Base-by-base conservation (phyloP, 805 yeast species). In the Maudiozyma barnettii region DNA sequence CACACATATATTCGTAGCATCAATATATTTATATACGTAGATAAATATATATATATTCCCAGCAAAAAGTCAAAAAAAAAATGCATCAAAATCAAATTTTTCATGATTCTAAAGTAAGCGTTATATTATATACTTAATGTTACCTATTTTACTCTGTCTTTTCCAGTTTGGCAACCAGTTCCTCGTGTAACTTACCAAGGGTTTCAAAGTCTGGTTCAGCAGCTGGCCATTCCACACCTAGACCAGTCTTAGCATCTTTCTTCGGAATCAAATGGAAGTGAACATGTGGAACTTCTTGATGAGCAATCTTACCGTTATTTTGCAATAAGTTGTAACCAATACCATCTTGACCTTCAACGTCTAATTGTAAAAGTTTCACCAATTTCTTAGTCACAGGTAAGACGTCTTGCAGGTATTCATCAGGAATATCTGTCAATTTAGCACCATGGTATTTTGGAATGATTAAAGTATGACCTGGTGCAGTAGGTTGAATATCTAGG, bases 251-350 rank as follows among this genome's bases (percentile, higher is more conserved):
- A 1, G 66, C 70, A 57, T 81, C 82, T 49, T 75, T 76, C 76
- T 91, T 91, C 44, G 99, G 99, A 63, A 91, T 91, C 65, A 91
- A 78, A 66, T 91, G 99, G 77, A 93, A 85, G 66, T 91, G 99
- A 49, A 93, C 97, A 64, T 91, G 99, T 56, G 85, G 93, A 48
- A 93, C 98, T 47, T 76, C 83, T 71, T 91, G 99, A 63, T 93
- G 98, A 12, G 98, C 99, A 60, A 90, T 81, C 63, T 86, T 71
- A 44, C 98, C 98, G 57, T 91, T 93, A 74, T 91, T 93, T 67
- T 90, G 98, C 54, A 91, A 71, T 19, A 91, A 64, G 63, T 91
- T 91, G 75, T 91, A 91, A 18, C 88, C 87, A 5, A 74, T 73
- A 4, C 73, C 73, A 30, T 79, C 76, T 10, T 74, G 75, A 36